A percentile compares a stretch with the other conserved stretches of the same genome.
phyloP scores from a whole-genome alignment of 352 stramenopile species.

The Phytophthora melonis region DNA sequence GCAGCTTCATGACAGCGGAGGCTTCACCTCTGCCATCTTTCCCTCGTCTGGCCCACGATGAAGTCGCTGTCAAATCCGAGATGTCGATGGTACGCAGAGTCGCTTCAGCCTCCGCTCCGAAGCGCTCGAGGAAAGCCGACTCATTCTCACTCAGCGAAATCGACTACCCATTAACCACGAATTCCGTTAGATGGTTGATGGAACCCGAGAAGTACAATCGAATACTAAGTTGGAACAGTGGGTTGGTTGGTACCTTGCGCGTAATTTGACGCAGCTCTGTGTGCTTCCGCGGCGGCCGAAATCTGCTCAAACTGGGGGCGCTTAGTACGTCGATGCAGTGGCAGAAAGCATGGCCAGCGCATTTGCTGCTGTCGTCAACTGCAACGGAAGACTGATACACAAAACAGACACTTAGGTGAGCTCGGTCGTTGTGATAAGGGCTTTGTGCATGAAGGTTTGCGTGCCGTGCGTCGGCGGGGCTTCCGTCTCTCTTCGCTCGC shows the following conservation, averaged over 20 bases:
- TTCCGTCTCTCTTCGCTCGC: not conserved
- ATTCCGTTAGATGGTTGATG: not conserved
- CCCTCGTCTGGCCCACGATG: conserved; percentile 15
- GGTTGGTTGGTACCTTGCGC: conserved; percentile 49
- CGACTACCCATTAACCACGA: conserved; percentile 41
- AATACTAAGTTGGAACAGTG: conserved; percentile 1
- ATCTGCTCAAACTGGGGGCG: conserved; percentile 18
- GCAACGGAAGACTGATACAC: conserved; percentile 22
- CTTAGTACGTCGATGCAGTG: conserved; percentile 43
- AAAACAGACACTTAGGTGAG: conserved; percentile 1
- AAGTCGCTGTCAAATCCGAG: conserved; percentile 13
- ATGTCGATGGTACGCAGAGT: conserved; percentile 26
- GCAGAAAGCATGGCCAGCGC: conserved; percentile 57
- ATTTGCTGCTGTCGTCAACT: conserved; percentile 39
- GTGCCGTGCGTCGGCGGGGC: conserved; percentile 21
- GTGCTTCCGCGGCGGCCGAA: conserved; percentile 27
- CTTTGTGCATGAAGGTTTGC: not conserved
- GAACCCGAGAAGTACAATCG: not conserved
- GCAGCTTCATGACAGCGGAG: conserved; percentile 40
- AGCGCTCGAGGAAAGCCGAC: conserved; percentile 59
- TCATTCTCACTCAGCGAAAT: conserved; percentile 68
- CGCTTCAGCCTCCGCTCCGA: conserved; percentile 66
- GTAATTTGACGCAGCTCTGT: conserved; percentile 65
- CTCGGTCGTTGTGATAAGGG: not conserved
- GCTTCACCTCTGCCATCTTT: conserved; percentile 6